A percentile compares a stretch with the other conserved stretches of the same genome.
Conservation (phyloP, 768 basidiomycete genomes). For the Suillus alpinus region DNA sequence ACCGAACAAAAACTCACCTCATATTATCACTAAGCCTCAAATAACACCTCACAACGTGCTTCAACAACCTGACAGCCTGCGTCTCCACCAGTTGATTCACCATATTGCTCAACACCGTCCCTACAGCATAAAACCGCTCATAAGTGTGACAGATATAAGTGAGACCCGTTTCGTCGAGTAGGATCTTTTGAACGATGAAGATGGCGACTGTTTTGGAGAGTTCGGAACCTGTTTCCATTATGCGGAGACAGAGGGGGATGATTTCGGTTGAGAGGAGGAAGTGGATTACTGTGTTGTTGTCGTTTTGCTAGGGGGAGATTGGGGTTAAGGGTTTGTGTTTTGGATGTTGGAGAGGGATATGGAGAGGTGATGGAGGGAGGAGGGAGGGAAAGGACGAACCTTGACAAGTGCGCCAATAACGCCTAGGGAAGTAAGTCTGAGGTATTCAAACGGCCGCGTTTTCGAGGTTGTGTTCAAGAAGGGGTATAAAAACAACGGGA, state of each 20-base stretch:
- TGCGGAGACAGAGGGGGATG: conserved; percentile 96
- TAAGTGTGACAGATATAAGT: conserved; percentile 99
- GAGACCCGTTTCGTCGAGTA: conserved; percentile 95
- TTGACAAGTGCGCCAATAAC: conserved; percentile 99
- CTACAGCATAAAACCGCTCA: conserved; percentile 98
- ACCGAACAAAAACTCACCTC: conserved; percentile 50
- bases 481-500: conserved; percentile 92
- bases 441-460: conserved; percentile 99
- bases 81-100: conserved; percentile 97
- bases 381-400: conserved; percentile 40
- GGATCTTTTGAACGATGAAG: conserved; percentile 98
- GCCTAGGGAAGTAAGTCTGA: conserved; percentile 97
- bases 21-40: conserved; percentile 93
- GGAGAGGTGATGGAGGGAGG: background rate
- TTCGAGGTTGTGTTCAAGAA: conserved; percentile 99
- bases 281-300: conserved; percentile 98
- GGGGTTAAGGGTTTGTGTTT: background rate
- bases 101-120: conserved; percentile 98
- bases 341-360: background rate
- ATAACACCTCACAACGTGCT: conserved; percentile 98
- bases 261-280: conserved; percentile 99
- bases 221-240: conserved; percentile 99
- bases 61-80: conserved; percentile 92
- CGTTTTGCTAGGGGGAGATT: conserved; percentile 76
- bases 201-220: conserved; percentile 99